These are phyloP conservation scores for Thalia dealbata DNA, from an alignment of 176 grass and related monocot species.

Conservation along the genomic window DNA sequence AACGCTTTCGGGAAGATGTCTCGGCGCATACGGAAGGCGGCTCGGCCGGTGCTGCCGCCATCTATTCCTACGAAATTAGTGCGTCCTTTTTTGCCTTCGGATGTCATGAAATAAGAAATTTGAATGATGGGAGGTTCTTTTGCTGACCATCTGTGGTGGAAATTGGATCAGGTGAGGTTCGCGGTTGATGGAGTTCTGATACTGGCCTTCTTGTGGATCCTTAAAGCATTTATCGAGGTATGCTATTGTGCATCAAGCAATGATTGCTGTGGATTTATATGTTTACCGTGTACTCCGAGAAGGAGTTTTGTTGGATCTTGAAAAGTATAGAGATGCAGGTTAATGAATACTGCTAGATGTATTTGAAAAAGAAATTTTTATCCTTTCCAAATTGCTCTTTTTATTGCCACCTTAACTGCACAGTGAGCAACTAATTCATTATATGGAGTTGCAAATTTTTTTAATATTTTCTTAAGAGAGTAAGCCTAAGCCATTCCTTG, in stretches of 20 bases:
- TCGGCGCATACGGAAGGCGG: background rate
- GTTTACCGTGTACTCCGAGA: no score
- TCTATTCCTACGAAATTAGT: conserved; percentile 3
- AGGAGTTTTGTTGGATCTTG: no score
- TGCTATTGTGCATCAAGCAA: background rate
- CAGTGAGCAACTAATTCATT: no score
- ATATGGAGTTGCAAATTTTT: background rate
- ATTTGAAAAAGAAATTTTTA: no score
- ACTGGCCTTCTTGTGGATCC: conserved; percentile 2
- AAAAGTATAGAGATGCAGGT: no score
- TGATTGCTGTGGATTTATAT: no score
- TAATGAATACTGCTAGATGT: no score
- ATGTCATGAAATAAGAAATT: background rate
- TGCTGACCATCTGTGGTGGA: background rate
- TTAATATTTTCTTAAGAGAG: background rate
- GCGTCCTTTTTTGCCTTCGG: background rate
- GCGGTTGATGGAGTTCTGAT: conserved; percentile 2
- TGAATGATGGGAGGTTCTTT: background rate
- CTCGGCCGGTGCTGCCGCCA: conserved; percentile 1
- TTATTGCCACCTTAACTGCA: no score
- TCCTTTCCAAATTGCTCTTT: no score
- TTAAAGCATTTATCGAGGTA: conserved; percentile 11
- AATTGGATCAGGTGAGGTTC: background rate
- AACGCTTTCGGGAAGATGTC: background rate
- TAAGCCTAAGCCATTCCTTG: no score